Percentiles rank a stretch among this genome's conserved stretches.
Evolutionary conservation across 768 basidiomycete species (phyloP).

Genomic region (Phanerochaete sordida): DNA sequence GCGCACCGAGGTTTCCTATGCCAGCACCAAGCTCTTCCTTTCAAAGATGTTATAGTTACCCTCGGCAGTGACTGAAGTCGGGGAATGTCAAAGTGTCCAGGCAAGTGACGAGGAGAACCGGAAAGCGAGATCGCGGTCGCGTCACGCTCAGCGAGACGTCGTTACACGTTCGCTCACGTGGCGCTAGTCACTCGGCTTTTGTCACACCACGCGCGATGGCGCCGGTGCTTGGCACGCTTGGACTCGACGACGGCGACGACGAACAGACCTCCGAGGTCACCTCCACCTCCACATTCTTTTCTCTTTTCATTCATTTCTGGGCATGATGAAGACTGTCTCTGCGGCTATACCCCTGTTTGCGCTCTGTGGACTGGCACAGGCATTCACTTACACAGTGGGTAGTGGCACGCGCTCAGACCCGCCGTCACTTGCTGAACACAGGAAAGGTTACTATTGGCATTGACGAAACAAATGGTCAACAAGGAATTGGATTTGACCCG

Average conservation of each 20-base stretch:
- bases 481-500: conserved; percentile 17
- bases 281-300: not conserved
- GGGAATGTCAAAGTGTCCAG: too few relatives aligned
- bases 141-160: not conserved
- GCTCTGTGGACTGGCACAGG: not conserved
- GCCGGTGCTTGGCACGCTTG: not conserved
- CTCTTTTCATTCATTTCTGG: not conserved
- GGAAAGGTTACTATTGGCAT: conserved; percentile 18
- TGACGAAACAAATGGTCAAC: conserved; percentile 14
- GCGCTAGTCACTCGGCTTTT: not conserved
- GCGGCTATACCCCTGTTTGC: not conserved
- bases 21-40: not conserved
- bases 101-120: not conserved
- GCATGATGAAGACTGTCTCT: not conserved
- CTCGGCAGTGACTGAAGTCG: too few relatives aligned
- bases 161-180: not conserved
- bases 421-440: not conserved
- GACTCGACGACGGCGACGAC: not conserved
- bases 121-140: not conserved
- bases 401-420: too few relatives aligned
- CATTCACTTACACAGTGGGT: conserved; percentile 8
- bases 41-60: too few relatives aligned
- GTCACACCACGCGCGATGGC: conserved; percentile 2
- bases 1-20: too few relatives aligned
- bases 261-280: not conserved